Evolutionary conservation across 768 basidiomycete species (phyloP).

Genomic region (Xerocomellus dryophilus): DNA sequence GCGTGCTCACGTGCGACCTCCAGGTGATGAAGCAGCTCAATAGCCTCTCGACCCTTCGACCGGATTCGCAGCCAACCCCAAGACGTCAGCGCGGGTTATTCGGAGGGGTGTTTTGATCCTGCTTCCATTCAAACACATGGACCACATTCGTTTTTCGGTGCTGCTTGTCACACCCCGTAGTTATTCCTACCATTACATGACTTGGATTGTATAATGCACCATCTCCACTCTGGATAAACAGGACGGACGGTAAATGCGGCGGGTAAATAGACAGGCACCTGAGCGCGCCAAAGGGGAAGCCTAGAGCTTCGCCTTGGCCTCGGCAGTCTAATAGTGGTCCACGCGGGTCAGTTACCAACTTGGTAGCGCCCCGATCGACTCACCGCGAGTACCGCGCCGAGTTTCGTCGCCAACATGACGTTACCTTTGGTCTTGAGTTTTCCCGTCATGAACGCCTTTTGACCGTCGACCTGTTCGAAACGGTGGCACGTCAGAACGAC

Average conservation of each 20-base stretch:
- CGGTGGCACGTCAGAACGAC: too few species aligned
- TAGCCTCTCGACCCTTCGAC: constrained; percentile 81
- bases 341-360: neutral
- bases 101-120: constrained; percentile 66
- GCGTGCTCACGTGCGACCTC: constrained; percentile 1
- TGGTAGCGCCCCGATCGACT: neutral
- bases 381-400: constrained; percentile 80
- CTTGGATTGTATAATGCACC: constrained; percentile 14
- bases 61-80: constrained; percentile 72
- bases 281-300: neutral
- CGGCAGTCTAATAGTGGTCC: constrained; percentile 30
- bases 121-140: constrained; percentile 2
- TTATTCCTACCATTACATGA: neutral
- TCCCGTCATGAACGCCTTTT: constrained; percentile 96
- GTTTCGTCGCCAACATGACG: constrained; percentile 92
- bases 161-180: neutral
- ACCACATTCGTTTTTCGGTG: constrained; percentile 9
- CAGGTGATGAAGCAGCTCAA: constrained; percentile 96
- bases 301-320: constrained; percentile 44
- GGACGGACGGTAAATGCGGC: neutral
- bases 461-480: too few species aligned
- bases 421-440: constrained; percentile 90
- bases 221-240: constrained; percentile 18
- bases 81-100: constrained; percentile 79
- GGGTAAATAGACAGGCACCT: neutral